These are phyloP conservation scores for Leccinum boreale DNA, from an alignment of 768 basidiomycete genomes.

Conservation along the genomic window DNA sequence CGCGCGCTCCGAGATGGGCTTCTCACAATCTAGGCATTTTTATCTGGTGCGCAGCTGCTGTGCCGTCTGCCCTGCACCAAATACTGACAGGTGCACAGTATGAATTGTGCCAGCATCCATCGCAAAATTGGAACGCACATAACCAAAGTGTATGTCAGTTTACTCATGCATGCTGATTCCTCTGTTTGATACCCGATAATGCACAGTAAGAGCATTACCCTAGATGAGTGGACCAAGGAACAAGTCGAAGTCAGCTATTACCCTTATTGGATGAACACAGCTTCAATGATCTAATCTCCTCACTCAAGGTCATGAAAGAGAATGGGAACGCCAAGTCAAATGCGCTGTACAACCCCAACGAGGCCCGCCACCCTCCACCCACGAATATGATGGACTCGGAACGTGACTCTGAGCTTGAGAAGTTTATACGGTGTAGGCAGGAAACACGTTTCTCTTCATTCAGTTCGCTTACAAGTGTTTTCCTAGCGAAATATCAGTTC, in stretches of 20 bases:
- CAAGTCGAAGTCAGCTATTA: constrained; percentile 69
- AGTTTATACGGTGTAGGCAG: constrained; percentile 75
- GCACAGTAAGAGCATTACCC: constrained; percentile 79
- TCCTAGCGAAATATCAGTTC: constrained; percentile 76
- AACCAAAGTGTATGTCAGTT: constrained; percentile 76
- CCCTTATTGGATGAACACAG: constrained; percentile 4
- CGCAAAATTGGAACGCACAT: constrained; percentile 93
- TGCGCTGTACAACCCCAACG: constrained; percentile 77
- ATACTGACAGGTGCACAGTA: constrained; percentile 39
- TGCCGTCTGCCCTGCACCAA: not conserved
- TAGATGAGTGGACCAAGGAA: constrained; percentile 87
- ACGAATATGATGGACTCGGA: constrained; percentile 74
- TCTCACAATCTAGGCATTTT: constrained; percentile 87
- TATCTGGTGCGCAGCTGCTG: constrained; percentile 56
- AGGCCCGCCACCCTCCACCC: constrained; percentile 77
- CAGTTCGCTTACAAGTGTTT: not conserved
- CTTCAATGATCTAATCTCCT: constrained; percentile 14
- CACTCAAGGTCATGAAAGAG: constrained; percentile 64
- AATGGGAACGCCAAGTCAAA: constrained; percentile 86
- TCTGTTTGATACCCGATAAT: constrained; percentile 5
- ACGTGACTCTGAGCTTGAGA: constrained; percentile 87
- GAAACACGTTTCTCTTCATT: not conserved
- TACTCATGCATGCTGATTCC: not conserved
- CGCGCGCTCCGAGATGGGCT: constrained; percentile 86
- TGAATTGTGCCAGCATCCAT: constrained; percentile 88